phyloP scores from a whole-genome alignment of 2,329 filamentous ascomycete species.

The Apiospora aurea region DNA sequence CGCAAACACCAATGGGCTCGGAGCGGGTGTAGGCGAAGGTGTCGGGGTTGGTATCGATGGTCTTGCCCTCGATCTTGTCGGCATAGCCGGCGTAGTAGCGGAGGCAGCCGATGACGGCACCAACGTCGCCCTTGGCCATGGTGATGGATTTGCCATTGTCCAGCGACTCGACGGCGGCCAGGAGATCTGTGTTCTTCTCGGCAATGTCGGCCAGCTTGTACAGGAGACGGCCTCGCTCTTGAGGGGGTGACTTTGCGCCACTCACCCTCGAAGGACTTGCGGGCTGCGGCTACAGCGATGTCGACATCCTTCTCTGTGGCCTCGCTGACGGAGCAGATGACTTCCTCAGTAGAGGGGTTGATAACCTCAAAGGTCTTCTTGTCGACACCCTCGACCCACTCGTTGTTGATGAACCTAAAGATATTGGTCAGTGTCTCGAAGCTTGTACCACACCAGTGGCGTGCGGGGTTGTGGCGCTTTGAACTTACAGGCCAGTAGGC shows the following conservation, averaged over 20 bases:
- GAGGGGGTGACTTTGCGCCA: conserved; percentile 76
- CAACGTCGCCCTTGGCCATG: conserved; percentile 79
- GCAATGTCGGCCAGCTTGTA: conserved; percentile 80
- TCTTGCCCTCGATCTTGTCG: conserved; percentile 91
- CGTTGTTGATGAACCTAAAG: conserved; percentile 86
- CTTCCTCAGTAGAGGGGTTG: conserved; percentile 85
- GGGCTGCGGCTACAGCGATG: conserved; percentile 83
- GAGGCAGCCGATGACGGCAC: conserved; percentile 71
- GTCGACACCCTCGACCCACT: conserved; percentile 83
- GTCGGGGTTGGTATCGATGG: conserved; percentile 78
- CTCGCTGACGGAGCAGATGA: conserved; percentile 83
- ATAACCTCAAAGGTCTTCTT: conserved; percentile 92
- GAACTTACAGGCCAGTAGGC: conserved; percentile 66
- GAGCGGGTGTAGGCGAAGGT: conserved; percentile 85
- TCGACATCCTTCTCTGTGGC: conserved; percentile 87
- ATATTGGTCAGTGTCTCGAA: background rate
- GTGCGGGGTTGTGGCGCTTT: conserved; percentile 9
- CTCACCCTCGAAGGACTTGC: conserved; percentile 80
- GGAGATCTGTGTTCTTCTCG: conserved; percentile 77
- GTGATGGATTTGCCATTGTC: conserved; percentile 86
- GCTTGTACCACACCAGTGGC: background rate
- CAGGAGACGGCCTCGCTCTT: conserved; percentile 73
- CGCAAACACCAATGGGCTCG: conserved; percentile 83
- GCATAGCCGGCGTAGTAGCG: conserved; percentile 92
- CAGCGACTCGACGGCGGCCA: conserved; percentile 84